These are phyloP conservation scores for Nigrospora oryzae DNA, from an alignment of 2,329 filamentous ascomycete species.

Conservation along the genomic window DNA sequence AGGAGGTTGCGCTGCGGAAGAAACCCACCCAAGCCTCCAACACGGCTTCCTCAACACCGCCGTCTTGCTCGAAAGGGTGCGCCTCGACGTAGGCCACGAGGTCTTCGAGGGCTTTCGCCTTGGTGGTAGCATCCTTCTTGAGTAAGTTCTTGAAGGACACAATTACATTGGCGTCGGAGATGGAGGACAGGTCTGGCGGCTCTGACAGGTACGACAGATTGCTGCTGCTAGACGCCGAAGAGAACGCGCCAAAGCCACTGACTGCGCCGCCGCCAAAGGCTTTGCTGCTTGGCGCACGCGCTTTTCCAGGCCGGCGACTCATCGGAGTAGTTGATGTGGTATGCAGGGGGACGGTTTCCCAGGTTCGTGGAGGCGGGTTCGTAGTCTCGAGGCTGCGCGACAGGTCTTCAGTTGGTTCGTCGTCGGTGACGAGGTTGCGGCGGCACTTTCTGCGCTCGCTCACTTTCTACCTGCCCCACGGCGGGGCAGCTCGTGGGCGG, in stretches of 20 bases:
- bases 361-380: too few relatives aligned
- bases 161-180: constrained; percentile 73
- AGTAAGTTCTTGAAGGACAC: constrained; percentile 88
- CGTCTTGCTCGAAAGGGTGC: constrained; percentile 43
- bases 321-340: constrained; percentile 6
- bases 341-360: too few relatives aligned
- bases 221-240: constrained; percentile 29
- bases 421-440: too few relatives aligned
- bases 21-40: constrained; percentile 67
- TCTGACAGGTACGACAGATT: constrained; percentile 80
- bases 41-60: constrained; percentile 69
- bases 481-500: constrained; percentile 2
- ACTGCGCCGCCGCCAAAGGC: constrained; percentile 11
- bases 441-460: too few relatives aligned
- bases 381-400: too few relatives aligned
- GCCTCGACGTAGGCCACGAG: constrained; percentile 56
- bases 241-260: constrained; percentile 30
- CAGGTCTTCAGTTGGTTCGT: too few relatives aligned
- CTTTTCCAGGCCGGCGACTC: constrained; percentile 19
- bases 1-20: constrained; percentile 24
- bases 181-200: constrained; percentile 67
- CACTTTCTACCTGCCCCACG: constrained; percentile 14
- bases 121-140: constrained; percentile 91
- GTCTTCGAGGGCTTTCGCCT: constrained; percentile 84
- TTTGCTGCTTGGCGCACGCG: constrained; percentile 18